Evolutionary conservation across 805 yeast genomes (phyloP).

Genomic region (Kuraishia ogatae): DNA sequence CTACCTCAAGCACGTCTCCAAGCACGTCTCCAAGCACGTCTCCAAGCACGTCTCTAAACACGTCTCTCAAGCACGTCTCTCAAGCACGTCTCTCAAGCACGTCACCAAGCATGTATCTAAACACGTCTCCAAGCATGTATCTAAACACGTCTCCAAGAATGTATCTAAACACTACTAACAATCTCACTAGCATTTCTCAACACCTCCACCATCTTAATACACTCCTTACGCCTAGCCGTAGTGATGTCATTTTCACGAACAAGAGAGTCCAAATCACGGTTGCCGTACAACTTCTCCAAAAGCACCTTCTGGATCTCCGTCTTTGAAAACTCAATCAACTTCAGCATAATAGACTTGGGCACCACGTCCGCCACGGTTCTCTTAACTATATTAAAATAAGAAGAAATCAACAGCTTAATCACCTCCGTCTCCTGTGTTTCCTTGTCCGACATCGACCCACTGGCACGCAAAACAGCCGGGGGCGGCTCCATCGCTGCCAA

Average conservation of each 20-base stretch:
- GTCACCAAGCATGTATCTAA: too few relatives aligned
- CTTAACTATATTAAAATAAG: conserved; percentile 88
- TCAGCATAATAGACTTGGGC: conserved; percentile 93
- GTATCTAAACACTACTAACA: conserved; percentile 54
- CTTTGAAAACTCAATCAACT: conserved; percentile 77
- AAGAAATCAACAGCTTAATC: conserved; percentile 81
- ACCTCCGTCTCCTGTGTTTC: conserved; percentile 97
- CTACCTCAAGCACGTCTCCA: too few relatives aligned
- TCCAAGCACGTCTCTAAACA: too few relatives aligned
- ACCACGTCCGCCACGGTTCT: conserved; percentile 88
- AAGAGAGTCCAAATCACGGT: conserved; percentile 63
- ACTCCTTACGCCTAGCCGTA: conserved; percentile 90
- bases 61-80: too few relatives aligned
- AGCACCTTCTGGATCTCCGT: conserved; percentile 85
- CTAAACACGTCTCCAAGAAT: too few relatives aligned
- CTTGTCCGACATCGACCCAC: conserved; percentile 88
- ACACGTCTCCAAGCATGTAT: too few relatives aligned
- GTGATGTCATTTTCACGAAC: conserved; percentile 91
- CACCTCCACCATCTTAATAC: conserved; percentile 82
- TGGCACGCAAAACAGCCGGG: conserved; percentile 87
- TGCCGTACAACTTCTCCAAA: conserved; percentile 76
- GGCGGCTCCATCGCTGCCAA: conserved; percentile 96
- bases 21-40: too few relatives aligned
- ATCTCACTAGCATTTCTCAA: conserved; percentile 25
- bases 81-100: too few relatives aligned